These are phyloP conservation scores for Trichosporon sp. DNA, from an alignment of 1,284 basidiomycete species.

Conservation along the genomic window DNA sequence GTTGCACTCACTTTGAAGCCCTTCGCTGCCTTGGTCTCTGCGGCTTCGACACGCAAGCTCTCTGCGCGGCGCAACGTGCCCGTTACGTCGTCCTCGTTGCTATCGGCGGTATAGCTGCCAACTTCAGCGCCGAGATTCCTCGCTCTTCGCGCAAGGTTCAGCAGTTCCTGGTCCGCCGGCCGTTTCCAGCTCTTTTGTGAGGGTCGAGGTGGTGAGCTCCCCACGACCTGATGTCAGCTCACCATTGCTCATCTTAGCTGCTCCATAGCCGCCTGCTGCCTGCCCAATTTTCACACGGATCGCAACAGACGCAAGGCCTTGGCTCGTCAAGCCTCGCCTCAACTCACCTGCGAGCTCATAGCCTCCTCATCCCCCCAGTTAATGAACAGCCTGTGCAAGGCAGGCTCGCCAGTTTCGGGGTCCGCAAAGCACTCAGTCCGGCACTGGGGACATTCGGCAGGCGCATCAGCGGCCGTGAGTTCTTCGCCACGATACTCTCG, in stretches of 20 bases:
- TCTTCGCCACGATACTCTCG: slow-evolving; percentile 34
- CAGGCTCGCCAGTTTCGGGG: slow-evolving; percentile 40
- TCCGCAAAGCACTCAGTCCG: slow-evolving; percentile 46
- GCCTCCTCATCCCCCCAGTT: slow-evolving; percentile 37
- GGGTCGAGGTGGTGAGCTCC: slow-evolving; percentile 7
- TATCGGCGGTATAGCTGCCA: slow-evolving; percentile 31
- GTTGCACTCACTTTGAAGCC: slow-evolving; percentile 39
- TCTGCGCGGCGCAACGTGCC: slow-evolving; percentile 33
- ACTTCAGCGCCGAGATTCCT: slow-evolving; percentile 37
- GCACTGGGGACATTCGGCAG: slow-evolving; percentile 48
- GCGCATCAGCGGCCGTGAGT: slow-evolving; percentile 38
- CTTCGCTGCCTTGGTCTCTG: slow-evolving; percentile 37
- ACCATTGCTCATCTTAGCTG: neutral
- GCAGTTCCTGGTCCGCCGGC: slow-evolving; percentile 35
- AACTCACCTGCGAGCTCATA: slow-evolving; percentile 5
- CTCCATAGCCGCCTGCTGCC: too few relatives aligned
- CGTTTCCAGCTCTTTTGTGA: slow-evolving; percentile 7
- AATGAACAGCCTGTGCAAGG: slow-evolving; percentile 46
- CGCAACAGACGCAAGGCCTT: too few relatives aligned
- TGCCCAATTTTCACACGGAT: too few relatives aligned
- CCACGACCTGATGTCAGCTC: neutral
- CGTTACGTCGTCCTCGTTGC: slow-evolving; percentile 36
- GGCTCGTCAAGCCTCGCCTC: too few relatives aligned
- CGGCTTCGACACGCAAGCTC: slow-evolving; percentile 31
- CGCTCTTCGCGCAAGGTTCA: slow-evolving; percentile 43